A percentile compares a stretch with the other conserved stretches of the same genome.
Conservation (phyloP, 2,329 filamentous ascomycete genomes). For the Septoria petroselini region DNA sequence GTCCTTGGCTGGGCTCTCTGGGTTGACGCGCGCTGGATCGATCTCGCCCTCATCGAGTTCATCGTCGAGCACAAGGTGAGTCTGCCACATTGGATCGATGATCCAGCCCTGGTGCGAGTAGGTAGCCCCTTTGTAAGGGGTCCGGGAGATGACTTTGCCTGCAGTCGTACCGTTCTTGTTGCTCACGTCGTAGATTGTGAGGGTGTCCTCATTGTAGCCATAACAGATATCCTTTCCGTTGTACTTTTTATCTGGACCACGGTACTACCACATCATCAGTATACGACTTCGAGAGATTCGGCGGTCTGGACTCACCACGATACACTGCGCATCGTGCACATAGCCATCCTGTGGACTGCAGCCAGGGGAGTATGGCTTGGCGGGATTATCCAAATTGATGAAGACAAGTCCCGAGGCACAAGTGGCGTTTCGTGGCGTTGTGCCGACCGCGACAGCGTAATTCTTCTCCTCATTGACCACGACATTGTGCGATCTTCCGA, state of each 20-base stretch:
- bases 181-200: slow-evolving; percentile 48
- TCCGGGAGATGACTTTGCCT: slow-evolving; percentile 47
- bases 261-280: slow-evolving; percentile 35
- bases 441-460: slow-evolving; percentile 46
- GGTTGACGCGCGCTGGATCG: slow-evolving; percentile 11
- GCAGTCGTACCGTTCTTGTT: slow-evolving; percentile 39
- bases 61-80: slow-evolving; percentile 53
- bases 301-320: slow-evolving; percentile 35
- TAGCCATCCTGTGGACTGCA: slow-evolving; percentile 54
- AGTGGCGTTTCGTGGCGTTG: slow-evolving; percentile 42
- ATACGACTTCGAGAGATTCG: not conserved
- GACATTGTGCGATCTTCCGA: slow-evolving; percentile 50
- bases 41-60: slow-evolving; percentile 50
- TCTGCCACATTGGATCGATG: slow-evolving; percentile 41
- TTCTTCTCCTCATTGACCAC: slow-evolving; percentile 51
- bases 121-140: slow-evolving; percentile 48
- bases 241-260: slow-evolving; percentile 48
- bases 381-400: slow-evolving; percentile 52
- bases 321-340: slow-evolving; percentile 55
- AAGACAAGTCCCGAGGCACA: slow-evolving; percentile 54
- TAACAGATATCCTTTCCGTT: slow-evolving; percentile 51
- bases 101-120: slow-evolving; percentile 58
- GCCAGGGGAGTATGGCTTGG: slow-evolving; percentile 51
- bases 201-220: slow-evolving; percentile 51
- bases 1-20: slow-evolving; percentile 17